Evolutionary conservation across 805 yeast species (phyloP).

Genomic region (Scheffersomyces stipitis): DNA sequence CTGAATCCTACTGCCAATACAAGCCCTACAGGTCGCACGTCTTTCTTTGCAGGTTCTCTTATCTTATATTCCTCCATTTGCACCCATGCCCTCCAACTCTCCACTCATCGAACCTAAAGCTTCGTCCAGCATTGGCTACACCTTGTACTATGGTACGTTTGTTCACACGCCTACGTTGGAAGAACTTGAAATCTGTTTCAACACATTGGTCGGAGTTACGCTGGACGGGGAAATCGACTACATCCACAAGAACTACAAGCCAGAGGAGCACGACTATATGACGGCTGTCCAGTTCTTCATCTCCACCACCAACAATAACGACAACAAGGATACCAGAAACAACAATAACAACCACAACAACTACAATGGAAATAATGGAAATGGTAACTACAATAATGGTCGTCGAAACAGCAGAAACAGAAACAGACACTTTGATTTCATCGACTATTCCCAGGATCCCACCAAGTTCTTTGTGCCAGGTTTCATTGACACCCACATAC

Average conservation of each 20-base stretch:
- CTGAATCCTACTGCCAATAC: too few relatives aligned
- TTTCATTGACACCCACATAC: slow-evolving; percentile 46
- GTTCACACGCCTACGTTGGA: slow-evolving; percentile 69
- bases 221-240: slow-evolving; percentile 52
- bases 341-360: slow-evolving; percentile 11
- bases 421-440: slow-evolving; percentile 9
- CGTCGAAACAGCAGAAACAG: neutral
- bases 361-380: slow-evolving; percentile 11
- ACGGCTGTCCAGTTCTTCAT: slow-evolving; percentile 18
- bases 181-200: slow-evolving; percentile 51
- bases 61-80: too few relatives aligned
- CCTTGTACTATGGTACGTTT: slow-evolving; percentile 66
- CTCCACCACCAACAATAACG: slow-evolving; percentile 3
- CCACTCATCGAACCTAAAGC: slow-evolving; percentile 3
- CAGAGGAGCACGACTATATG: slow-evolving; percentile 10
- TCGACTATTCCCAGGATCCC: slow-evolving; percentile 33
- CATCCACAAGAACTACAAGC: slow-evolving; percentile 16
- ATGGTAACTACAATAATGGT: neutral
- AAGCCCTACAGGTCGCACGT: neutral
- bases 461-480: slow-evolving; percentile 62
- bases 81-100: neutral
- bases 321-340: neutral
- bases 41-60: too few relatives aligned
- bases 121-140: slow-evolving; percentile 20
- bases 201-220: slow-evolving; percentile 66